A percentile compares a stretch with the other conserved stretches of the same genome.
phyloP scores from a whole-genome alignment of 2,329 filamentous ascomycete species.

The Pseudogymnoascus verrucosus region DNA sequence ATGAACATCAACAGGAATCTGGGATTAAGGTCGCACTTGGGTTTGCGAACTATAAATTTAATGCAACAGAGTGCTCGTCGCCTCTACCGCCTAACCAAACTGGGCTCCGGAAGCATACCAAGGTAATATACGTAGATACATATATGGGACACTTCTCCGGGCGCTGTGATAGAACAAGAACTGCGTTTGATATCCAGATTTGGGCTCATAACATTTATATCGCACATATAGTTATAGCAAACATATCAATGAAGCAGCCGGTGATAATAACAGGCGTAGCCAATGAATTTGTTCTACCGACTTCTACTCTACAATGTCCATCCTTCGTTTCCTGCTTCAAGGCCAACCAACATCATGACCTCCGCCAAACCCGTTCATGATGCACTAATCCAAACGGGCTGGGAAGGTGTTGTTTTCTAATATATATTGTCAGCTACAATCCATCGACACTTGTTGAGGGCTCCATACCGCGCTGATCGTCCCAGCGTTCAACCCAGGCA shows the following conservation, averaged over 20 bases:
- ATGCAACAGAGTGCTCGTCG: background rate
- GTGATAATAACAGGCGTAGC: constrained; percentile 4
- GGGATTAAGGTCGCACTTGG: background rate
- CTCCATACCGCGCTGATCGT: constrained; percentile 87
- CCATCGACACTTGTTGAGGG: constrained; percentile 22
- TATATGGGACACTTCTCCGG: background rate
- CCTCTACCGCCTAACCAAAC: background rate
- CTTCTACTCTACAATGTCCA: constrained; percentile 7
- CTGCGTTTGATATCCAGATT: background rate
- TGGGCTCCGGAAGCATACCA: background rate
- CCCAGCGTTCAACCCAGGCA: constrained; percentile 89
- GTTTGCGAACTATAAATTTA: background rate
- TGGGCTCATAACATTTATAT: background rate
- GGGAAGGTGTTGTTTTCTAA: constrained; percentile 63
- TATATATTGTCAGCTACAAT: constrained; percentile 12
- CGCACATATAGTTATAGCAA: background rate
- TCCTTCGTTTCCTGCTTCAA: background rate
- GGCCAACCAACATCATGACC: background rate
- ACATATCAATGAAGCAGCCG: background rate
- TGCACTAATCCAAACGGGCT: constrained; percentile 48
- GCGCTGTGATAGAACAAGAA: background rate
- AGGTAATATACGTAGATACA: background rate
- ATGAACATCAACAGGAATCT: background rate
- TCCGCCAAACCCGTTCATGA: background rate
- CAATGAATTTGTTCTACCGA: constrained; percentile 6